Percentiles rank a stretch among this genome's conserved stretches.
Conservation (phyloP, 1,284 basidiomycete genomes). For the Austroboletus niveus region DNA sequence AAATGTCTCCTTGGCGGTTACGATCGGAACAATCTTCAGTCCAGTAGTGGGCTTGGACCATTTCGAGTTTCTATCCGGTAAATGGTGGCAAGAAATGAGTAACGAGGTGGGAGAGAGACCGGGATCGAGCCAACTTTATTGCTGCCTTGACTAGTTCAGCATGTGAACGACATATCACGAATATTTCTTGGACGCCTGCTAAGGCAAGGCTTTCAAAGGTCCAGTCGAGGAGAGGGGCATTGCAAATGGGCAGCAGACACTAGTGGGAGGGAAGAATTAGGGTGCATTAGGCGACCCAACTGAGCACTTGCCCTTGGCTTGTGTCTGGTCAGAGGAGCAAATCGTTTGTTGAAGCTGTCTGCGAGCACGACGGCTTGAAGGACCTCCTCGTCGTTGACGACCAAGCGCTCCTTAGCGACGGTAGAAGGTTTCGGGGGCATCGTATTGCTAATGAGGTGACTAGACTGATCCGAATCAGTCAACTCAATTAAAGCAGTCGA, state of each 20-base stretch:
- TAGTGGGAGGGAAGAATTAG: slow-evolving; percentile 32
- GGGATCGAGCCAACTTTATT: slow-evolving; percentile 60
- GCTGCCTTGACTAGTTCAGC: slow-evolving; percentile 79
- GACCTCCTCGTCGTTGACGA: slow-evolving; percentile 72
- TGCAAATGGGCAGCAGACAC: slow-evolving; percentile 94
- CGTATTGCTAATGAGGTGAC: not conserved
- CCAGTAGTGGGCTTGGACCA: slow-evolving; percentile 76
- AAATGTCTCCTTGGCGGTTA: slow-evolving; percentile 85
- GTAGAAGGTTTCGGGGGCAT: slow-evolving; percentile 65
- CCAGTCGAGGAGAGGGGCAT: slow-evolving; percentile 92
- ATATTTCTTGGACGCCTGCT: slow-evolving; percentile 93
- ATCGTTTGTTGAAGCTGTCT: slow-evolving; percentile 93
- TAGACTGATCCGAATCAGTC: not conserved
- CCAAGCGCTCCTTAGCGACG: slow-evolving; percentile 57
- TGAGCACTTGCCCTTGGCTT: slow-evolving; percentile 71
- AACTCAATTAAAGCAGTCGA: slow-evolving; percentile 7
- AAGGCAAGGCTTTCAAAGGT: slow-evolving; percentile 92
- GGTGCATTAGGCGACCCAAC: slow-evolving; percentile 3
- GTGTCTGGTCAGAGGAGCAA: slow-evolving; percentile 81
- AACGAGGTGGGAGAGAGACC: slow-evolving; percentile 6
- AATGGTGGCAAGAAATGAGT: slow-evolving; percentile 15
- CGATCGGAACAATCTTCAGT: slow-evolving; percentile 84
- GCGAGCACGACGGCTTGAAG: slow-evolving; percentile 92
- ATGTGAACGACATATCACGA: slow-evolving; percentile 89
- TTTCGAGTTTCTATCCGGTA: slow-evolving; percentile 61